Evolutionary conservation across 306 rosid genomes (phyloP).

Genomic region (Dryas octopetala): DNA sequence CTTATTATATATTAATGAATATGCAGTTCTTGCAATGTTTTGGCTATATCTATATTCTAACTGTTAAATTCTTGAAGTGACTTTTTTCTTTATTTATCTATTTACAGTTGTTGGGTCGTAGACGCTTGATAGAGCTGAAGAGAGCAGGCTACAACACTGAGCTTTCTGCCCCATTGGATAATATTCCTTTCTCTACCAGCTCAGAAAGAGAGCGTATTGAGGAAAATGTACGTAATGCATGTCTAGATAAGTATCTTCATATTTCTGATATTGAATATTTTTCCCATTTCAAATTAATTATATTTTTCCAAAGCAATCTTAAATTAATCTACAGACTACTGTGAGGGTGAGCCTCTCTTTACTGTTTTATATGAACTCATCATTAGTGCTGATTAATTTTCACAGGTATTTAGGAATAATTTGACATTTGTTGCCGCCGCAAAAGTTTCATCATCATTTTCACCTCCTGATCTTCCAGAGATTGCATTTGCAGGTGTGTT

Average conservation of each 20-base stretch:
- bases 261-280: conserved; percentile 6
- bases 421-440: conserved; percentile 94
- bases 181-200: conserved; percentile 63
- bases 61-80: conserved; percentile 17
- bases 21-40: neutral
- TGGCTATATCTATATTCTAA: neutral
- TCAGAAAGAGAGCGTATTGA: conserved; percentile 75
- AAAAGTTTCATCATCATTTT: conserved; percentile 87
- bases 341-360: neutral
- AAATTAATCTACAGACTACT: neutral
- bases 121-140: conserved; percentile 73
- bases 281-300: neutral
- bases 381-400: conserved; percentile 20
- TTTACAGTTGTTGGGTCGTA: conserved; percentile 78
- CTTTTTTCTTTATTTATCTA: conserved; percentile 17
- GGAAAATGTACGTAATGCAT: conserved; percentile 61
- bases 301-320: neutral
- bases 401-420: conserved; percentile 72
- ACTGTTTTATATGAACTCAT: conserved; percentile 15
- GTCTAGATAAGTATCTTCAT: neutral
- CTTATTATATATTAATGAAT: neutral
- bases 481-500: conserved; percentile 92
- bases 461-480: conserved; percentile 83
- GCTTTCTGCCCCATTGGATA: conserved; percentile 88
- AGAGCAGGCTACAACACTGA: conserved; percentile 93